Evolutionary conservation across 2,329 filamentous ascomycete species (phyloP).

Genomic region (Colletotrichum plurivorum): DNA sequence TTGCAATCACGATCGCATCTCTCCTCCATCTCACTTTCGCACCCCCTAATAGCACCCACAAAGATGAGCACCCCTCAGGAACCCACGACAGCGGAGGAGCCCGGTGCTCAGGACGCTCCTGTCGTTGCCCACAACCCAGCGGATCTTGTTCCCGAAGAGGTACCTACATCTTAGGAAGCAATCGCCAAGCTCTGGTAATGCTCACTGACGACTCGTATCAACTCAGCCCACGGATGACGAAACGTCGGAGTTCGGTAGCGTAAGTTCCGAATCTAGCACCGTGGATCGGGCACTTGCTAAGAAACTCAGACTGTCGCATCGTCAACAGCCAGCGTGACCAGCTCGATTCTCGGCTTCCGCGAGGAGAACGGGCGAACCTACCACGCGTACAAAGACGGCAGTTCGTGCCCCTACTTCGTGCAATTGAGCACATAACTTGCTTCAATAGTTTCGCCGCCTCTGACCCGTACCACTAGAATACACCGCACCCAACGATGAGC

Average conservation of each 20-base stretch:
- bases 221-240: not conserved
- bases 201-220: not conserved
- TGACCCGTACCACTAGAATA: slow-evolving; percentile 17
- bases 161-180: not conserved
- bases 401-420: not conserved
- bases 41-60: too few relatives aligned
- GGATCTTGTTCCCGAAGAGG: not conserved
- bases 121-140: slow-evolving; percentile 2
- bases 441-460: not conserved
- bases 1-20: too few relatives aligned
- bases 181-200: not conserved
- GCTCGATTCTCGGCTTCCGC: slow-evolving; percentile 45
- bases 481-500: slow-evolving; percentile 29
- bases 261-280: not conserved
- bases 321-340: slow-evolving; percentile 45
- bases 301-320: not conserved
- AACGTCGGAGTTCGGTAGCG: not conserved
- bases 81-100: too few relatives aligned
- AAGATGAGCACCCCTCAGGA: too few relatives aligned
- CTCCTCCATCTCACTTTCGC: too few relatives aligned
- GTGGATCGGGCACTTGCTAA: too few relatives aligned
- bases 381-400: slow-evolving; percentile 20
- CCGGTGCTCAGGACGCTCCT: not conserved
- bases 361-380: slow-evolving; percentile 9
- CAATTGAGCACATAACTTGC: not conserved